Evolutionary conservation across 768 basidiomycete genomes (phyloP), one percentile per base, ranked within the genome.

Genomic region (Austroboletus eburneus): DNA sequence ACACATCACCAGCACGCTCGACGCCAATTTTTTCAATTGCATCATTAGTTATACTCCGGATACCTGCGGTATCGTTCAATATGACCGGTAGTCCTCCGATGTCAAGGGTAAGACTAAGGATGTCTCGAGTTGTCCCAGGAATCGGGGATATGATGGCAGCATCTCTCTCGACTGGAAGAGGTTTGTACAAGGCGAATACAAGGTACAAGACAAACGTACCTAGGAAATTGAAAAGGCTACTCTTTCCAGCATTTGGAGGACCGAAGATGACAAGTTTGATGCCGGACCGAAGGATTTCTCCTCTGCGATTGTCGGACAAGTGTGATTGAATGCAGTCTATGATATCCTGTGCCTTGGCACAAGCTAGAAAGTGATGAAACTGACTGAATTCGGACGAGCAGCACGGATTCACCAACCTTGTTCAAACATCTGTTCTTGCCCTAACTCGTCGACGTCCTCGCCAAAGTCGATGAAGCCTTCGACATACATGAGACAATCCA

Each of bases 401-500:
- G 33, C 25, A 3, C 16, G 17, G 17, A 39, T 27, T 6, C 27
- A 47, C 57, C 3, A 21, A 87, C 91, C 88, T 69, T 78, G 72
- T 9, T 83, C 83, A 53, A 79, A 82, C 17, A 91, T 81, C 9
- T 76, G 83, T n/a, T 86, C 85, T 58, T 93, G 64, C 9, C 66
- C 91, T 33, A 94, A 78, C 29, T 90, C 87, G 58, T 94, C 92
- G 13, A 68, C 59, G 23, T 85, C 87, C 67, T 96, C 92, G 6
- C 90, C 90, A 64, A 94, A 96, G 63, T 95, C 92, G 44, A 96
- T 93, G 17, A 94, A 68, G 1, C 92, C 93, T 65, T 96, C 93
- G 4, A 91, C 72, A 51, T 82, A 76, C 10, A 92, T 82, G 18
- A 91, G 76, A 41, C 84, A 86, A 23, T 77, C 72, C 20, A 95